A percentile compares a stretch with the other conserved stretches of the same genome.
These are phyloP conservation scores for Penicillium sp. DNA, from an alignment of 2,329 filamentous ascomycete genomes.

Conservation along the genomic window DNA sequence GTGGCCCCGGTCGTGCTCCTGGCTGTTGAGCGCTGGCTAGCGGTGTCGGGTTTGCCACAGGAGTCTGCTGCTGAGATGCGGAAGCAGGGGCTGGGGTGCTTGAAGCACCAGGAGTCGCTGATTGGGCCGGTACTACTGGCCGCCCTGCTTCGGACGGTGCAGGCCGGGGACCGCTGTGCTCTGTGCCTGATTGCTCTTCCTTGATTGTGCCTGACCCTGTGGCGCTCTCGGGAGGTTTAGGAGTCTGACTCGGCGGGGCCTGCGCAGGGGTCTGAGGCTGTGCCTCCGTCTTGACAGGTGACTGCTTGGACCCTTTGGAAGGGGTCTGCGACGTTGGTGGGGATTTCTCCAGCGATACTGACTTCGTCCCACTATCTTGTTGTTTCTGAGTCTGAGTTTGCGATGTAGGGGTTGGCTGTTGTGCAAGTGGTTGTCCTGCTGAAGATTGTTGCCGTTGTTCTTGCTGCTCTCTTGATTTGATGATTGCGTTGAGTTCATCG, in stretches of 20 bases:
- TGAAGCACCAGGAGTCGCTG: conserved; percentile 4
- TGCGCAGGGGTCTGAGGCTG: conserved; percentile 10
- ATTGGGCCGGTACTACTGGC: conserved; percentile 11
- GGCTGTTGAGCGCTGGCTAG: conserved; percentile 16
- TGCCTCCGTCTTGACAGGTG: background rate
- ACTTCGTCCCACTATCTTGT: conserved; percentile 15
- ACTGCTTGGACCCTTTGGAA: conserved; percentile 6
- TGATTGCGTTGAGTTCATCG: conserved; percentile 44
- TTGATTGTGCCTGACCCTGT: conserved; percentile 20
- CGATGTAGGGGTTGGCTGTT: conserved; percentile 9
- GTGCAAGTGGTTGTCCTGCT: conserved; percentile 7
- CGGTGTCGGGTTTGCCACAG: conserved; percentile 20
- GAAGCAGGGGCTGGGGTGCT: conserved; percentile 9
- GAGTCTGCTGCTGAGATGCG: conserved; percentile 16
- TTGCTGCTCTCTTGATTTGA: conserved; percentile 38
- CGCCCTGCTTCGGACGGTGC: conserved; percentile 5
- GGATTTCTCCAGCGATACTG: conserved; percentile 12
- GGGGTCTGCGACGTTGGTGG: conserved; percentile 12
- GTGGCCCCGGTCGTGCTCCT: conserved; percentile 22
- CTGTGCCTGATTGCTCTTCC: conserved; percentile 20
- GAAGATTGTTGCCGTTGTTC: conserved; percentile 25
- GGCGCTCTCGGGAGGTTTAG: conserved; percentile 10
- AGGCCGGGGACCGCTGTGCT: conserved; percentile 7
- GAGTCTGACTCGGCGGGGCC: background rate
- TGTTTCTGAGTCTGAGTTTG: conserved; percentile 24